Evolutionary conservation across 1,284 basidiomycete species (phyloP), one percentile per base, ranked within the genome.

Genomic region (Leccinum angustisporum): DNA sequence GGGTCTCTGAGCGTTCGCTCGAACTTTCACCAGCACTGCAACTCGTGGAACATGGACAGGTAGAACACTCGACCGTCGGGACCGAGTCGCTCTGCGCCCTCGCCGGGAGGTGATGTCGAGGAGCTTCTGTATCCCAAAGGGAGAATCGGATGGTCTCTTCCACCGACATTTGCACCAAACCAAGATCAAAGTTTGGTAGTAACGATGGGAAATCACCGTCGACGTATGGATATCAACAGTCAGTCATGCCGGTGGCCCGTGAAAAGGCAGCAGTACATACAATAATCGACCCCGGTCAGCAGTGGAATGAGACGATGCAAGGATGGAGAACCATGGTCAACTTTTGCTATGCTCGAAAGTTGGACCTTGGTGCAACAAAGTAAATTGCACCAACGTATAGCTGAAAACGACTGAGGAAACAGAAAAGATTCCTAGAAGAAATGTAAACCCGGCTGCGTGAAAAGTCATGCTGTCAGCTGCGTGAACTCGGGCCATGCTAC

Each of bases 1-100:
- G 59, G 54, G 36, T 57, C 21, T 18, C 27, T 51, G 4, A 57
- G 18, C 30, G 13, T 52, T 30, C 27, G 27, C 4, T 52, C 25
- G 34, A 60, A 52, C 5, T 30, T 54, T 27, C 50, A 48, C 59
- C 56, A 33, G 54, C 59, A 52, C 14, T 50, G 21, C 21, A 50
- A 10, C n/a, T 50, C 46, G 21, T 50, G 46, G 46, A 50, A 50
- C 46, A 50, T 50, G 46, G 18, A 50, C 21, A 50, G 9, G 13
- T 8, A 50, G 46, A 50, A 50, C 18, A 50, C 2, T 14, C 46
- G 46, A 4, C 46, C 25, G 10, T 50, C 46, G n/a, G 46, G 46
- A 27, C 18, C 46, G 46, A 27, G 46, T 50, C 18, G 18, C 18
- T 50, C 46, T 6, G 46, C 18, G 10, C 46, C 25, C 10, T 50